Percentiles rank a stretch among this genome's conserved stretches.
phyloP scores from a whole-genome alignment of 1,139 yeast species.

The Pichia inconspicua region DNA sequence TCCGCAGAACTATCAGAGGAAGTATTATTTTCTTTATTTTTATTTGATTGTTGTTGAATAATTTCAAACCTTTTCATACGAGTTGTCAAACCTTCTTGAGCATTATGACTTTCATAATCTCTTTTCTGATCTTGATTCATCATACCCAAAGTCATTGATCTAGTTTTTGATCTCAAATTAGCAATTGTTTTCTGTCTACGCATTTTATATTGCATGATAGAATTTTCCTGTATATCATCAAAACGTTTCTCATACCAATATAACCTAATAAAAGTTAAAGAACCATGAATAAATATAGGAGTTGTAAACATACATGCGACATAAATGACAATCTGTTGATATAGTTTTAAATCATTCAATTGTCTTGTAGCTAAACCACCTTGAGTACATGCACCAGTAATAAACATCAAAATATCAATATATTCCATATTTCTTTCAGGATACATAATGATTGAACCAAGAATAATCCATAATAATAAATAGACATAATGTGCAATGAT shows the following conservation, averaged over 20 bases:
- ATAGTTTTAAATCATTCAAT: slow-evolving; percentile 50
- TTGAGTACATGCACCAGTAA: slow-evolving; percentile 76
- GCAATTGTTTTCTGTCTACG: slow-evolving; percentile 72
- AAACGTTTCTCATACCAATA: slow-evolving; percentile 88
- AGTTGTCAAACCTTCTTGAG: slow-evolving; percentile 23
- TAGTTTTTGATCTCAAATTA: slow-evolving; percentile 39
- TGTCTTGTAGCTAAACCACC: slow-evolving; percentile 85
- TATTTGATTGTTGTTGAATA: slow-evolving; percentile 3
- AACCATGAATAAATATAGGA: slow-evolving; percentile 84
- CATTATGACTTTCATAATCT: slow-evolving; percentile 22
- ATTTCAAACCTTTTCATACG: slow-evolving; percentile 17
- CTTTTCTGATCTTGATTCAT: slow-evolving; percentile 2
- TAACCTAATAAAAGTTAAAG: slow-evolving; percentile 68
- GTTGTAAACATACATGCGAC: slow-evolving; percentile 60
- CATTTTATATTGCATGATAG: slow-evolving; percentile 70
- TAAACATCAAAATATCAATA: slow-evolving; percentile 71
- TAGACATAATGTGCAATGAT: slow-evolving; percentile 72
- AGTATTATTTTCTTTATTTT: background rate
- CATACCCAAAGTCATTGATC: slow-evolving; percentile 17
- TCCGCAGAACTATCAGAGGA: background rate
- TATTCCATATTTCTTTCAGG: slow-evolving; percentile 63
- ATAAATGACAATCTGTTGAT: slow-evolving; percentile 71
- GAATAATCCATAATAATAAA: slow-evolving; percentile 43
- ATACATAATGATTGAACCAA: slow-evolving; percentile 67
- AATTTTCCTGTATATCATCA: slow-evolving; percentile 67